Evolutionary conservation across 2,329 filamentous ascomycete genomes (phyloP).

Genomic region (Botrytis aclada): DNA sequence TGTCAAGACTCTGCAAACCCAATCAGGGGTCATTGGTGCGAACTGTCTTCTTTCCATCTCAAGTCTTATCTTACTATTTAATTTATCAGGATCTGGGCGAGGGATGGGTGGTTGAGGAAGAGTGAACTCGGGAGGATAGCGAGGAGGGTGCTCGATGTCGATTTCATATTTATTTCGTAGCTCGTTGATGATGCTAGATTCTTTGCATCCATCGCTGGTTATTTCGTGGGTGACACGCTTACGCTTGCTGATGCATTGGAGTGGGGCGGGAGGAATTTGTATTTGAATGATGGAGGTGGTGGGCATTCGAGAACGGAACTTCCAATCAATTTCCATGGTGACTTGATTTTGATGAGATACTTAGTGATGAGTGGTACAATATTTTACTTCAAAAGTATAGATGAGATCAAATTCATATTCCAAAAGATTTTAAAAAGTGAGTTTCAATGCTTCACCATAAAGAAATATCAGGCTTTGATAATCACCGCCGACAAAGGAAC

Average conservation of each 20-base stretch:
- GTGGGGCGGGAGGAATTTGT: not conserved
- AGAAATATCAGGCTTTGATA: not conserved
- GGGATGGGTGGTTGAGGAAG: not conserved
- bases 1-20: not conserved
- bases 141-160: not conserved
- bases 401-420: not conserved
- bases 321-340: not conserved
- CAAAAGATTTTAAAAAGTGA: no score
- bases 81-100: not conserved
- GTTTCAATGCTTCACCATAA: not conserved
- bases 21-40: not conserved
- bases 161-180: not conserved
- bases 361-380: not conserved
- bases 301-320: not conserved
- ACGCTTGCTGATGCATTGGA: not conserved
- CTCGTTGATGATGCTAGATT: not conserved
- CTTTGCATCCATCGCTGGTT: not conserved
- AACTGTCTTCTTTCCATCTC: slow-evolving; percentile 11
- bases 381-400: not conserved
- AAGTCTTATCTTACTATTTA: not conserved
- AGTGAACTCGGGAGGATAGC: not conserved
- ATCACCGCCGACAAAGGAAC: not conserved
- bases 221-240: not conserved
- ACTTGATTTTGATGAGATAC: not conserved
- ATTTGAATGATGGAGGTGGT: not conserved